Evolutionary conservation across 495 filamentous ascomycete species (phyloP), one percentile per base, ranked within the genome.

Genomic region (Cudoniella acicularis): DNA sequence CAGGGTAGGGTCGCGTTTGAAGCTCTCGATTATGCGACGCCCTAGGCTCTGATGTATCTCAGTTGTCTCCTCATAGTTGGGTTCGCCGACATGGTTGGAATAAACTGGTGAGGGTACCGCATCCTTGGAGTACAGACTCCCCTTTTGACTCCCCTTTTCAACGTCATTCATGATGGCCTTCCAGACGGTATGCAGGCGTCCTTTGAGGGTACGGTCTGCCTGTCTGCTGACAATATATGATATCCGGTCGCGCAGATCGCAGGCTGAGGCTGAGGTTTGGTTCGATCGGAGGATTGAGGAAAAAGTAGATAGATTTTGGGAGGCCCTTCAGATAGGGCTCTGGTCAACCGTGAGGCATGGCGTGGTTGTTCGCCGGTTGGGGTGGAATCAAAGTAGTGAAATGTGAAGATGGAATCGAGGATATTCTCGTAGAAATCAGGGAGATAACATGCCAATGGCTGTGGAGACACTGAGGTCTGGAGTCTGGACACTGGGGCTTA

Each of bases 1-100:
- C 3, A 79, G 75, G 67, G 84, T 83, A 13, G 90, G 89, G 60
- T 96, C 91, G 24, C 87, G 79, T 64, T 85, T 86, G 79, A 98
- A 96, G 67, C 90, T 87, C 70, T 96, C 86, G 56, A 88, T 57
- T 58, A 91, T 74, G 22, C 81, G 79, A 11, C 72, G 67, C 0
- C 81, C 49, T 8, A 77, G 65, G 50, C 65, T 65, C 21, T 66
- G 57, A 16, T 48, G 36, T 40, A 50, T 40, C 26, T 20, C 49
- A 30, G 17, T 63, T n/a, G 23, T 50, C 45, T 41, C 59, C 24
- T 61, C 52, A 22, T 61, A 61, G 23, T n/a, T 60, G 6, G 57
- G 57, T 25, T 53, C 49, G 6, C 50, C 50, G 9, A 22, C 40
- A 6, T 18, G 16, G 25, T 10, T 24, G 27, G 27, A 47, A 18